Base-by-base conservation (phyloP, 768 basidiomycete genomes). In the Suillus luteus region DNA sequence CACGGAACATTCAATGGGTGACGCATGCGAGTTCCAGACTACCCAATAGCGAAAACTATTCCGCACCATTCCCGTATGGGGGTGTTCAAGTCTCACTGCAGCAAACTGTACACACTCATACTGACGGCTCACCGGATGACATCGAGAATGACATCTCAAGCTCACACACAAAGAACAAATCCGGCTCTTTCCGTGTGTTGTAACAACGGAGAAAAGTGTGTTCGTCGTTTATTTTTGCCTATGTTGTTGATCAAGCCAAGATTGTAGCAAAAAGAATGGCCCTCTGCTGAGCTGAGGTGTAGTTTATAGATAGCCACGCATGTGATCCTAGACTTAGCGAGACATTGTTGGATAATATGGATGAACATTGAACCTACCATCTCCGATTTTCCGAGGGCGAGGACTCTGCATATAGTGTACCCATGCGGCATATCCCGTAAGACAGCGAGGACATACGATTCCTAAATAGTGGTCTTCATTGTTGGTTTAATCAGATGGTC, bases 71-170 rank as follows among this genome's bases (percentile, higher is more conserved):
- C 17, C 64, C 59, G 38, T 52, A 65, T 7, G 55, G 64, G 22
- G 48, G 64, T 8, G 64, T 55, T 27, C 65, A 66, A 24, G 54
- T 66, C 9, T 55, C 58, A 3, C 24, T 66, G 27, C 40, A 60
- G 35, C 51, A 65, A 27, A 60, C 17, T 22, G 27, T 65, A 24
- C 65, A 66, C 3, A 66, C 64, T 7, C 65, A 60, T 35, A 46
- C 59, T 40, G 65, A 66, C 48, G 24, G 24, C n/a, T 52, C 52
- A 40, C 46, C 48, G 11, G 51, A 14, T 10, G 64, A 55, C 17
- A 14, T 38, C 6, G 55, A 49, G 17, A 63, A n/a, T 55, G 49
- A 43, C 12, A 33, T 37, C 38, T 11, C 38, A 31, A 52, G 37
- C 31, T 11, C 40, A 17, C 9, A 5, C 7, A 14, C 24, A 37